A percentile compares a stretch with the other conserved stretches of the same genome.
Conservation (phyloP, 1,284 basidiomycete genomes). For the Malassezia nana region DNA sequence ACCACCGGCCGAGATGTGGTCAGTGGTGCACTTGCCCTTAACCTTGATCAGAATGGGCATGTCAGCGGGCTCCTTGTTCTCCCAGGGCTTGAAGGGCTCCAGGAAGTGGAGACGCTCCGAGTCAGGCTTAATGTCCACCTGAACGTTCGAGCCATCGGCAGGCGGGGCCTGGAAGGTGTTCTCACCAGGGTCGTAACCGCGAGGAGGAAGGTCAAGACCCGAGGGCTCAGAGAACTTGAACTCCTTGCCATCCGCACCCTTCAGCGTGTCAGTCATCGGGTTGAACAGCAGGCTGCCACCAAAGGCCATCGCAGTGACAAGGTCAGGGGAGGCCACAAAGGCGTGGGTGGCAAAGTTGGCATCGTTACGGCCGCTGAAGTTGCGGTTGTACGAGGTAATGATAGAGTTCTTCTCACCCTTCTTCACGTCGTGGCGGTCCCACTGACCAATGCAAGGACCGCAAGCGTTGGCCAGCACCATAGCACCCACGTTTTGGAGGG, state of each 20-base stretch:
- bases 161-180: constrained; percentile 96
- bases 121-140: constrained; percentile 76
- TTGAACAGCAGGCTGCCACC: constrained; percentile 92
- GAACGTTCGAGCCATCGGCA: constrained; percentile 66
- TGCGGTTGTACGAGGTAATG: constrained; percentile 99
- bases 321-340: constrained; percentile 93
- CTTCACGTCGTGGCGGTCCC: constrained; percentile 91
- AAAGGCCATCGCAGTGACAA: constrained; percentile 95
- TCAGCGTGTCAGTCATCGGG: constrained; percentile 82
- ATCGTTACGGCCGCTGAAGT: constrained; percentile 99
- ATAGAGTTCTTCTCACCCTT: constrained; percentile 86
- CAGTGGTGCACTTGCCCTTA: constrained; percentile 87
- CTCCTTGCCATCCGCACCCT: constrained; percentile 80
- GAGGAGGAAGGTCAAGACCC: constrained; percentile 83
- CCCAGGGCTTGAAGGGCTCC: constrained; percentile 80
- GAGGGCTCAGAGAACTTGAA: constrained; percentile 91
- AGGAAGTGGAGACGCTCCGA: constrained; percentile 92
- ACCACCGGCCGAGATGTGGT: constrained; percentile 74
- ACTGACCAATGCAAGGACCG: constrained; percentile 97
- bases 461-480: constrained; percentile 95
- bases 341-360: constrained; percentile 98
- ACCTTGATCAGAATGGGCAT: constrained; percentile 95
- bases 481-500: constrained; percentile 78
- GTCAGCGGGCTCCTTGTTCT: constrained; percentile 80
- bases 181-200: constrained; percentile 90